Conservation (phyloP, 148 eudicot species). For the Linanthus parryae region DNA sequence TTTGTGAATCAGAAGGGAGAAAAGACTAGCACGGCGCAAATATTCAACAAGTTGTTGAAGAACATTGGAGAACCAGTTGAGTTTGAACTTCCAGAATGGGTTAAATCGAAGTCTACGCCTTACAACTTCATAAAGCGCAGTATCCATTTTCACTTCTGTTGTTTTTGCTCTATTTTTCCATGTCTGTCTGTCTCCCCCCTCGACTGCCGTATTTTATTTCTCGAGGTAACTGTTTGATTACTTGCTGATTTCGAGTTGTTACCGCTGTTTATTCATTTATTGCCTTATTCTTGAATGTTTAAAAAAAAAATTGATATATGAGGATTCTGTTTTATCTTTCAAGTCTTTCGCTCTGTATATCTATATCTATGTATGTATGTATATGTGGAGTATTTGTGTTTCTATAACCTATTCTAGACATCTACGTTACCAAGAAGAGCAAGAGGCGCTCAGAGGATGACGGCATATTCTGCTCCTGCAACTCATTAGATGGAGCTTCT, state of each 20-base stretch:
- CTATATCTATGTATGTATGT: background rate
- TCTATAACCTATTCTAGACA: slow-evolving; percentile 57
- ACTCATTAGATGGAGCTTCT: slow-evolving; percentile 53
- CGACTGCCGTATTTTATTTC: background rate
- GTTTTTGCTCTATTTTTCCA: background rate
- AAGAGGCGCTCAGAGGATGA: slow-evolving; percentile 88
- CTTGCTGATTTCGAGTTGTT: background rate
- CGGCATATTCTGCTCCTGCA: slow-evolving; percentile 96
- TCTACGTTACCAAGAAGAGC: slow-evolving; percentile 75
- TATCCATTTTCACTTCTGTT: slow-evolving; percentile 37
- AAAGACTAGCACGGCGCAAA: slow-evolving; percentile 26
- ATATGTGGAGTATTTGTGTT: background rate
- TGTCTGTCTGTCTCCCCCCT: background rate
- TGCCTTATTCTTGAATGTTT: background rate
- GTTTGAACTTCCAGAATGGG: slow-evolving; percentile 86
- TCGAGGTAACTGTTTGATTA: background rate
- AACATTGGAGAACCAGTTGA: slow-evolving; percentile 72
- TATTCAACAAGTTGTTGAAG: slow-evolving; percentile 56
- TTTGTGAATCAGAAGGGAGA: slow-evolving; percentile 40
- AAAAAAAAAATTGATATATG: background rate
- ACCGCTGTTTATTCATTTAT: background rate
- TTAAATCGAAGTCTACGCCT: slow-evolving; percentile 50
- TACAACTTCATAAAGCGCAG: slow-evolving; percentile 76
- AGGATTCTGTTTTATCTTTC: background rate
- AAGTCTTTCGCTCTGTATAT: background rate